Evolutionary conservation across 345 rosid genomes (phyloP).

Genomic region (Turnera subulata): DNA sequence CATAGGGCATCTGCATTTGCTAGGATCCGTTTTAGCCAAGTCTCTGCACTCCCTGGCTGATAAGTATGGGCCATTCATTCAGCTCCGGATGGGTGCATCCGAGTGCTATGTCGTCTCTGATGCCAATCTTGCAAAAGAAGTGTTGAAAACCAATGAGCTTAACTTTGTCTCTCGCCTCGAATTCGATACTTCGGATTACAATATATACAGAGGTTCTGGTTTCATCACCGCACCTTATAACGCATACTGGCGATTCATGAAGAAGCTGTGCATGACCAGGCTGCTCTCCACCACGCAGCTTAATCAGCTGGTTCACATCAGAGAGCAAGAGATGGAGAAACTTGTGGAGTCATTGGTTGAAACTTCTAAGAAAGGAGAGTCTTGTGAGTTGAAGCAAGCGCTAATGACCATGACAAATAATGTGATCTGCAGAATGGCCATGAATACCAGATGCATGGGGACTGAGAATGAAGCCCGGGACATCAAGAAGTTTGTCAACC

Average conservation of each 20-base stretch:
- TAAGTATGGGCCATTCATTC: background rate
- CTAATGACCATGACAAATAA: background rate
- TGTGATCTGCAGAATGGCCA: conserved; percentile 3
- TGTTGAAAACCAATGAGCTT: conserved; percentile 12
- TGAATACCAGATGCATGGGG: background rate
- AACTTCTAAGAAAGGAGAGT: background rate
- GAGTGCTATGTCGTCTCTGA: conserved; percentile 3
- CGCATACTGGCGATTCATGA: conserved; percentile 15
- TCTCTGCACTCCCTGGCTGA: background rate
- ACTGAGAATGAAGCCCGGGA: background rate
- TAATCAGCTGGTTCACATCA: background rate
- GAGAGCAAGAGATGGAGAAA: conserved; percentile 5
- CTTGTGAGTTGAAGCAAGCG: conserved; percentile 10
- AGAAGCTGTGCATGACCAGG: conserved; percentile 8
- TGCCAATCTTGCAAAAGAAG: conserved; percentile 7
- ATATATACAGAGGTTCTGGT: background rate
- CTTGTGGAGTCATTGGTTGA: background rate
- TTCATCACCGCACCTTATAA: conserved; percentile 8
- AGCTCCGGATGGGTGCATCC: background rate
- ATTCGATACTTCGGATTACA: background rate
- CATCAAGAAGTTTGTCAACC: background rate
- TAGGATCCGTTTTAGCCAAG: background rate
- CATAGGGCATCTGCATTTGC: conserved; percentile 4
- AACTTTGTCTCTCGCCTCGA: conserved; percentile 1
- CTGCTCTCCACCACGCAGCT: conserved; percentile 1